phyloP scores from a whole-genome alignment of 768 basidiomycete genomes.

The Hygrocybe coccinea region DNA sequence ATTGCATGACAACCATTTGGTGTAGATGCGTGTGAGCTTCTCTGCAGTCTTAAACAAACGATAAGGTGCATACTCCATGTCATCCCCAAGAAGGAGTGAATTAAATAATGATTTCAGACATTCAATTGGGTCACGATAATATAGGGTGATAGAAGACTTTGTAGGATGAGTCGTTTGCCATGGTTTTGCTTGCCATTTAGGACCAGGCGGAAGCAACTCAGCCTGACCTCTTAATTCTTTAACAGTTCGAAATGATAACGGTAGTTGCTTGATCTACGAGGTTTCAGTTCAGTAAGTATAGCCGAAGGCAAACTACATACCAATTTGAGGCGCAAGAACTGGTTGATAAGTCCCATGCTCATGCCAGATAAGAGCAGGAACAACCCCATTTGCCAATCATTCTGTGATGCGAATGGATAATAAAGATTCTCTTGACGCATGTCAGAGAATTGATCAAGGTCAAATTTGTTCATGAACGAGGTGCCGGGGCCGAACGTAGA shows the following conservation, averaged over 20 bases:
- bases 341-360: constrained; percentile 26
- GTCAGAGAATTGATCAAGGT: constrained; percentile 19
- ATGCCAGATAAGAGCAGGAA: constrained; percentile 26
- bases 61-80: no score
- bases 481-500: constrained; percentile 11
- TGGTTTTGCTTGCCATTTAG: constrained; percentile 16
- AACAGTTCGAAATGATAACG: constrained; percentile 14
- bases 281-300: neutral
- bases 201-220: constrained; percentile 17
- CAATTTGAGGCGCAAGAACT: constrained; percentile 24
- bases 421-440: constrained; percentile 20
- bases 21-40: no score
- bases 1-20: constrained; percentile 20
- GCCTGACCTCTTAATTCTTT: constrained; percentile 17
- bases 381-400: constrained; percentile 31
- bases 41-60: no score
- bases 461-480: constrained; percentile 26
- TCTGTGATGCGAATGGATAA: constrained; percentile 28
- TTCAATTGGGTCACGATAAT: constrained; percentile 25
- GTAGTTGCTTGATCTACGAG: constrained; percentile 13
- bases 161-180: constrained; percentile 9
- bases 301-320: constrained; percentile 13
- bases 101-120: constrained; percentile 23
- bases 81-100: no score
- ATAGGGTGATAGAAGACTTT: constrained; percentile 16